phyloP scores from a whole-genome alignment of 306 rosid species.

The Trifolium fragiferum region DNA sequence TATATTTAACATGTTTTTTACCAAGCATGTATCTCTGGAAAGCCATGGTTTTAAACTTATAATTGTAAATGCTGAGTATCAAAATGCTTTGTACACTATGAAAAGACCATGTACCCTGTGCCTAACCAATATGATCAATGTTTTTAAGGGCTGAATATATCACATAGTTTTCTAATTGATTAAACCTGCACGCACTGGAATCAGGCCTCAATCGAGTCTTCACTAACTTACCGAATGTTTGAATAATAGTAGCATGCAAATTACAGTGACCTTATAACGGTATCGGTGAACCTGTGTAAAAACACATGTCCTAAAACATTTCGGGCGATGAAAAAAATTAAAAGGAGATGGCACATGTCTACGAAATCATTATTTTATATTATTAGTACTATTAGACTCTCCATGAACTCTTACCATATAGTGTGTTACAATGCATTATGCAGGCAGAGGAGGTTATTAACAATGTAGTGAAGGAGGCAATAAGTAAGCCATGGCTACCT shows the following conservation, averaged over 20 bases:
- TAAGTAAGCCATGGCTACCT: constrained; percentile 92
- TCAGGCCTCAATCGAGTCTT: background rate
- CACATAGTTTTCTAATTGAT: background rate
- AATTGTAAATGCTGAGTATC: background rate
- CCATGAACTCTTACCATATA: constrained; percentile 14
- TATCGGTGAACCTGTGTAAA: background rate
- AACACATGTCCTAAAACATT: background rate
- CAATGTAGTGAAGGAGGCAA: constrained; percentile 81
- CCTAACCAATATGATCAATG: background rate
- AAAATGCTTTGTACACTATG: background rate
- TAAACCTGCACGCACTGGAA: background rate
- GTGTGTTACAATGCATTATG: constrained; percentile 46
- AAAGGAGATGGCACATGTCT: background rate
- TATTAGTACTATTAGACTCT: background rate
- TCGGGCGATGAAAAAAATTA: background rate
- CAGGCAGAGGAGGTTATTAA: constrained; percentile 93
- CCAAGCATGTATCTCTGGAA: background rate
- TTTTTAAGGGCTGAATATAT: background rate
- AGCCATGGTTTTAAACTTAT: background rate
- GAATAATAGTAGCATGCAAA: background rate
- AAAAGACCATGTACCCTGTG: background rate
- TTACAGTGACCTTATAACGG: too few relatives aligned
- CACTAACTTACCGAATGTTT: background rate
- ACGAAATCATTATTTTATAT: background rate
- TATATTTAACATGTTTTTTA: background rate